Evolutionary conservation across 495 filamentous ascomycete species (phyloP).

Genomic region (Xylaria acuta): DNA sequence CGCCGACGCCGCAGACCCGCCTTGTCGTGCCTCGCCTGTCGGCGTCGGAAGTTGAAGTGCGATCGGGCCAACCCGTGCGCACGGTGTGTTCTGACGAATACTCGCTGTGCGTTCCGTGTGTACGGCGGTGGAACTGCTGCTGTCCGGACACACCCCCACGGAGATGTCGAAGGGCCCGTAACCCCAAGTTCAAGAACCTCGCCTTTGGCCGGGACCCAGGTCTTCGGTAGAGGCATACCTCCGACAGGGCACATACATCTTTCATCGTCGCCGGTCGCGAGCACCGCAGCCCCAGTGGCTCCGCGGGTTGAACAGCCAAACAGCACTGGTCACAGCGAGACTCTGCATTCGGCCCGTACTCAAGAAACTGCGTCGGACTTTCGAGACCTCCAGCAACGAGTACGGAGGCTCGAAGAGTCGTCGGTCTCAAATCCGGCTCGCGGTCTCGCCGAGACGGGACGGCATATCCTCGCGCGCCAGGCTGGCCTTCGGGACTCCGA

Average conservation of each 20-base stretch:
- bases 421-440: constrained; percentile 26
- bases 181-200: constrained; percentile 26
- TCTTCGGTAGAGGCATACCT: background rate
- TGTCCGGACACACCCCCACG: background rate
- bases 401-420: constrained; percentile 32
- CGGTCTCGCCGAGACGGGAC: constrained; percentile 31
- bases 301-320: background rate
- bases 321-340: constrained; percentile 7
- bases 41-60: constrained; percentile 60
- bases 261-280: background rate
- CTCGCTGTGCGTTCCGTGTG: constrained; percentile 34
- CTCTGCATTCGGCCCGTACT: constrained; percentile 2
- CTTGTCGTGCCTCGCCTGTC: constrained; percentile 53
- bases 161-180: background rate
- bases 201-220: background rate
- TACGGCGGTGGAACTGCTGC: constrained; percentile 23
- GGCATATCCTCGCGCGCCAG: constrained; percentile 36
- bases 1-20: constrained; percentile 47
- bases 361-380: constrained; percentile 26
- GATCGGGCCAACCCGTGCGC: constrained; percentile 52
- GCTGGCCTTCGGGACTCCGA: constrained; percentile 38
- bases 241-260: constrained; percentile 6
- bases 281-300: background rate
- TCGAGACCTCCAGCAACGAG: constrained; percentile 29
- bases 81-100: constrained; percentile 46